Evolutionary conservation across 768 basidiomycete genomes (phyloP).

Genomic region (Hygrophoropsis aurantiaca): DNA sequence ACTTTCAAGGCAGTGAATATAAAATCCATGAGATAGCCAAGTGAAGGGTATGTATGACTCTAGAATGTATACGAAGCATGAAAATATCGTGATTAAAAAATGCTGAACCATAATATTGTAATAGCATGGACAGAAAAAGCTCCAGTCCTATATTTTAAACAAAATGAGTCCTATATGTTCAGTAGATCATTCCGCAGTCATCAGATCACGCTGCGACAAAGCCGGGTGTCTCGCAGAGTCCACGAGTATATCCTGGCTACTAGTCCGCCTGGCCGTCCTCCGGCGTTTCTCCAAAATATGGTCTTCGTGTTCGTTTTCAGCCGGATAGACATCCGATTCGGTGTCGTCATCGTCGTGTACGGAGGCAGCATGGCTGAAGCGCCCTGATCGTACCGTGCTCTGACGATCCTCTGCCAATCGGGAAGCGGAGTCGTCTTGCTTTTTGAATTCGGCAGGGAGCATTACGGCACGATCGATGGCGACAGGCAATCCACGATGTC

Average conservation of each 20-base stretch:
- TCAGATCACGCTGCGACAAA: neutral
- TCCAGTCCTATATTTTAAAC: no score
- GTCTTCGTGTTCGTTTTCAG: neutral
- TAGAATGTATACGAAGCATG: no score
- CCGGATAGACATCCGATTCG: neutral
- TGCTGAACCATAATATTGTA: no score
- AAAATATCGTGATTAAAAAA: no score
- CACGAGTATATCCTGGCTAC: constrained; percentile 2
- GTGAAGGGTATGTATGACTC: no score
- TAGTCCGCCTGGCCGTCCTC: neutral
- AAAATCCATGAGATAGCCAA: no score
- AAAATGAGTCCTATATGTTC: no score
- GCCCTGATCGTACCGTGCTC: constrained; percentile 9
- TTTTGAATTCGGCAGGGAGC: constrained; percentile 65
- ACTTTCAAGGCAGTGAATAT: no score
- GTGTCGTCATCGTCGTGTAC: neutral
- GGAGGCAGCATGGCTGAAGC: neutral
- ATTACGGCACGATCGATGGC: constrained; percentile 88
- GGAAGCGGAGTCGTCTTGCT: constrained; percentile 15
- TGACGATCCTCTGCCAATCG: constrained; percentile 10
- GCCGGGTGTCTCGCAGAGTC: neutral
- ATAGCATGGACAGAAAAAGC: no score
- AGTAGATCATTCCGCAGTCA: neutral
- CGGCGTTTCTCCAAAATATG: no score
- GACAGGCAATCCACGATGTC: constrained; percentile 85